Percentiles rank a stretch among this genome's conserved stretches.
These are phyloP conservation scores for Rhizopogon vulgaris DNA, from an alignment of 768 basidiomycete genomes.

Conservation along the genomic window DNA sequence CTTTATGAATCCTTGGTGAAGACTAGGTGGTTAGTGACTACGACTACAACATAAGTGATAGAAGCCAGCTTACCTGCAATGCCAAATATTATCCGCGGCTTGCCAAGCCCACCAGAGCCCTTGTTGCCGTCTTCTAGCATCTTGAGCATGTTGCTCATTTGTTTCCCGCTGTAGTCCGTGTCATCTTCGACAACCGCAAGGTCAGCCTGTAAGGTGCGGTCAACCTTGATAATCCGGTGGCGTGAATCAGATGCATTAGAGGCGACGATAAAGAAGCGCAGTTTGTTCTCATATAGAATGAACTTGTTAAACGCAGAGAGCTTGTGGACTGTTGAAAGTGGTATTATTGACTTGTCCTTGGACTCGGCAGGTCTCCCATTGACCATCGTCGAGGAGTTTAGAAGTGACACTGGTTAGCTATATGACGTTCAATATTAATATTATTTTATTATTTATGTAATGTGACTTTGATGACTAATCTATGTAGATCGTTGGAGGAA, in stretches of 20 bases:
- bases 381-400: background rate
- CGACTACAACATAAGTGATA: no score
- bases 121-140: slow-evolving; percentile 97
- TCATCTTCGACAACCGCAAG: slow-evolving; percentile 82
- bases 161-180: slow-evolving; percentile 78
- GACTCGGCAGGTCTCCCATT: background rate
- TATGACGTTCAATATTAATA: no score
- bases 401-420: no score
- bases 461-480: background rate
- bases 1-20: slow-evolving; percentile 64
- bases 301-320: slow-evolving; percentile 59
- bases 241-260: slow-evolving; percentile 84
- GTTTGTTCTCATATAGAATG: slow-evolving; percentile 88
- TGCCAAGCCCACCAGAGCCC: slow-evolving; percentile 80
- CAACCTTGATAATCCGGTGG: slow-evolving; percentile 90
- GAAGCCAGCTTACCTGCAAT: slow-evolving; percentile 53
- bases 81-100: slow-evolving; percentile 72
- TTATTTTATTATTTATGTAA: no score
- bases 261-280: slow-evolving; percentile 88
- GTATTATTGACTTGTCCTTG: background rate
- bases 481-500: background rate
- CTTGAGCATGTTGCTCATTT: slow-evolving; percentile 86
- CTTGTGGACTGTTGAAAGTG: background rate
- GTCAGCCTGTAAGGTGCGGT: slow-evolving; percentile 74
- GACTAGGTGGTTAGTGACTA: background rate